These are phyloP conservation scores for Aspergillus sojae DNA, from an alignment of 2,329 filamentous ascomycete genomes.

Conservation along the genomic window DNA sequence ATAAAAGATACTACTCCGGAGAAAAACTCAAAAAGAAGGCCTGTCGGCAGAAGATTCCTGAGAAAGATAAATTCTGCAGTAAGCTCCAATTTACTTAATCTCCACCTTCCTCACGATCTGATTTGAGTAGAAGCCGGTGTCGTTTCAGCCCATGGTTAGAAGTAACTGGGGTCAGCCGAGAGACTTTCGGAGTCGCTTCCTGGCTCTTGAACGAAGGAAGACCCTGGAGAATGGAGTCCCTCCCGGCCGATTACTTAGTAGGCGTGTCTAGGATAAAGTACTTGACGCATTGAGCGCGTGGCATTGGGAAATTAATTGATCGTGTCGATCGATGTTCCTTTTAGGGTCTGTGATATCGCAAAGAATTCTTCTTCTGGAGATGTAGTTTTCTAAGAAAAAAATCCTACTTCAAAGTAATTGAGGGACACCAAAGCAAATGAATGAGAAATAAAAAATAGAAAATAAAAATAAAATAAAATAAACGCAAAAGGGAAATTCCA, in stretches of 20 bases:
- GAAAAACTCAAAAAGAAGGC: slow-evolving; percentile 9
- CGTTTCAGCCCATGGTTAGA: slow-evolving; percentile 25
- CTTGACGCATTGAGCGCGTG: slow-evolving; percentile 1
- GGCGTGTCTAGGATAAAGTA: background rate
- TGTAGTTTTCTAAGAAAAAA: background rate
- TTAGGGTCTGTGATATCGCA: slow-evolving; percentile 9
- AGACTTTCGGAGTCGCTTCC: slow-evolving; percentile 30
- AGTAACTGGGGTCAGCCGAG: slow-evolving; percentile 27
- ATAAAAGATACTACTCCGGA: slow-evolving; percentile 1
- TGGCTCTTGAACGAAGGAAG: slow-evolving; percentile 20
- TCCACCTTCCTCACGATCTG: slow-evolving; percentile 18
- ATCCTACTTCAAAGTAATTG: background rate
- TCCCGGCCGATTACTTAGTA: background rate
- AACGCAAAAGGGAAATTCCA: background rate
- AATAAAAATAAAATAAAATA: background rate
- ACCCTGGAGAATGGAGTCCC: slow-evolving; percentile 24
- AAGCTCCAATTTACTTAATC: slow-evolving; percentile 17
- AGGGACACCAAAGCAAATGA: background rate
- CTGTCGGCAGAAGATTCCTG: slow-evolving; percentile 32
- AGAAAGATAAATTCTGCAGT: slow-evolving; percentile 23
- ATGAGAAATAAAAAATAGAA: background rate
- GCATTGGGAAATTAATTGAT: slow-evolving; percentile 11
- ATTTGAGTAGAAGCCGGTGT: slow-evolving; percentile 21
- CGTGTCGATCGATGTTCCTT: slow-evolving; percentile 30
- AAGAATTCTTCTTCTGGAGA: slow-evolving; percentile 9